A percentile compares a stretch with the other conserved stretches of the same genome.
Conservation (phyloP, 306 rosid genomes). For the Dicorynia guianensis region DNA sequence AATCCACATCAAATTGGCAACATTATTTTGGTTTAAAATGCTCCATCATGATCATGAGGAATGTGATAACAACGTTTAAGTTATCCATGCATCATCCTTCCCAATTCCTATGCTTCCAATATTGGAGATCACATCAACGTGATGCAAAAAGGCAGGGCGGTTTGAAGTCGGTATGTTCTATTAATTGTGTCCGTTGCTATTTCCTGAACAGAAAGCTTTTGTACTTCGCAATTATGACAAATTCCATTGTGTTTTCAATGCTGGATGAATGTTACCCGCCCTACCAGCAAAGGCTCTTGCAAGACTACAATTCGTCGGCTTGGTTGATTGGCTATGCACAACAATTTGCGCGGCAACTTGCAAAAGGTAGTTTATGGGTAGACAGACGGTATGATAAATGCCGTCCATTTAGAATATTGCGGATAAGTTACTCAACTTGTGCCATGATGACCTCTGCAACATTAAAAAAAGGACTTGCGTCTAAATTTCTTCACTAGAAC, state of each 20-base stretch:
- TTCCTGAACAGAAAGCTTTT: conserved; percentile 3
- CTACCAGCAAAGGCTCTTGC: not conserved
- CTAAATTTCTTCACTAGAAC: not conserved
- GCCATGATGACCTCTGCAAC: not conserved
- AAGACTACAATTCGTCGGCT: no score
- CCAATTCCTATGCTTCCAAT: conserved; percentile 17
- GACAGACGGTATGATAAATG: not conserved
- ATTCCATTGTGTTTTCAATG: not conserved
- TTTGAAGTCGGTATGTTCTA: not conserved
- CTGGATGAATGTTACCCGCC: not conserved
- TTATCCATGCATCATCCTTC: not conserved
- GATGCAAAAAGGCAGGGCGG: conserved; percentile 32
- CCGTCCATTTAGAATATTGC: not conserved
- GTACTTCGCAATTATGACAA: conserved; percentile 38
- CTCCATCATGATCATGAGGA: not conserved
- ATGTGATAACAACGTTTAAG: conserved; percentile 27
- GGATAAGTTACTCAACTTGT: not conserved
- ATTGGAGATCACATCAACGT: conserved; percentile 42
- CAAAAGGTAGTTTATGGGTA: not conserved
- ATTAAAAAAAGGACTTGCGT: not conserved
- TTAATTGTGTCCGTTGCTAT: conserved; percentile 2
- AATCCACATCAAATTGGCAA: conserved; percentile 4
- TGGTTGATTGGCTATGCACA: no score
- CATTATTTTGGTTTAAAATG: conserved; percentile 18
- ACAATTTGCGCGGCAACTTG: no score